These are phyloP conservation scores for Lepidium didymum DNA, from an alignment of 345 rosid genomes.

Conservation along the genomic window DNA sequence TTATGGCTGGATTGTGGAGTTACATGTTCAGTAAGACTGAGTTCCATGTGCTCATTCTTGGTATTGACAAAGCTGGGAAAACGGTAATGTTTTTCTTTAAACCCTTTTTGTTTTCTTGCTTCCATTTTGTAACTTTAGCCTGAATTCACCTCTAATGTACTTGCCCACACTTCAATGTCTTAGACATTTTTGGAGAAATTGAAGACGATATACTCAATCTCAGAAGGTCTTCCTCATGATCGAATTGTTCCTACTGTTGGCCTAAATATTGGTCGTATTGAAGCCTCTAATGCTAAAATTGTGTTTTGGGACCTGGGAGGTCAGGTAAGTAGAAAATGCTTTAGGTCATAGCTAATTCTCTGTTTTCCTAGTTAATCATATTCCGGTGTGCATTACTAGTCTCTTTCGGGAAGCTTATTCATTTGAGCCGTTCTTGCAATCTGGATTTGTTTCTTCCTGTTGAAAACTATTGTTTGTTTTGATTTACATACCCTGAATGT, in stretches of 20 bases:
- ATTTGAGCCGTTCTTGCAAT: neutral
- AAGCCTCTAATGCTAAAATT: constrained; percentile 74
- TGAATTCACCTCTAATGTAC: neutral
- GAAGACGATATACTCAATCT: constrained; percentile 68
- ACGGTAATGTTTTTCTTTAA: constrained; percentile 45
- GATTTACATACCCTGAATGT: neutral
- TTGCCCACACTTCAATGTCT: constrained; percentile 1
- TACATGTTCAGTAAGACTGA: constrained; percentile 81
- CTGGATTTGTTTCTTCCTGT: neutral
- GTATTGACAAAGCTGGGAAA: constrained; percentile 95
- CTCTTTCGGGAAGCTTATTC: neutral
- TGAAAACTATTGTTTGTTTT: neutral
- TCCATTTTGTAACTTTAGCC: neutral
- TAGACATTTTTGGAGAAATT: constrained; percentile 94
- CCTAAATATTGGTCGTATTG: constrained; percentile 87
- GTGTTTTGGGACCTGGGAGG: constrained; percentile 99
- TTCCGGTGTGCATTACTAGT: neutral
- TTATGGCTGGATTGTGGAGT: constrained; percentile 89
- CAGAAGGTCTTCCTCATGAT: constrained; percentile 95
- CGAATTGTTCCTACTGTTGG: constrained; percentile 98
- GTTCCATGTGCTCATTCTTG: constrained; percentile 93
- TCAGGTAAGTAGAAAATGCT: constrained; percentile 46
- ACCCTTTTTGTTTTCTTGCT: neutral
- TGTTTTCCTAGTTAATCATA: neutral
- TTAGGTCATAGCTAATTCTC: neutral